Evolutionary conservation across 345 rosid species (phyloP), one percentile per base, ranked within the genome.

Genomic region (Gossypium longicalyx): DNA sequence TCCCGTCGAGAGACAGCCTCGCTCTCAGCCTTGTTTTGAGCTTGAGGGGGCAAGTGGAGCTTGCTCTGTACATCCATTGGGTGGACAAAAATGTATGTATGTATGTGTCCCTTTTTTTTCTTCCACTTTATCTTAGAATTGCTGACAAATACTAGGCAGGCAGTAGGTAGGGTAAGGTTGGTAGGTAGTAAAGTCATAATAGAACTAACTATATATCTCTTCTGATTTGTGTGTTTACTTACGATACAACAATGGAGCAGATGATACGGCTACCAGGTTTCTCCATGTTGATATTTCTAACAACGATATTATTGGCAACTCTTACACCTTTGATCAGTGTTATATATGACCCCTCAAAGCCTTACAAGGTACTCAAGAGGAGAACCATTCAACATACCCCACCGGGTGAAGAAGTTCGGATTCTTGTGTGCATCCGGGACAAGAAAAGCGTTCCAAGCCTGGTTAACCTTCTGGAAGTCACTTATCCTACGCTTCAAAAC

Each of bases 361-460:
- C 97, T 17, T 88, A 88, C 72, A 86, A 82, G 84, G 87, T 87
- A 20, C 88, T 80, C 82, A 87, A 74, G 66, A 84, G 89, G 71
- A 87, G 95, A 38, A 92, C 97, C 25, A 85, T 92, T 80, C 97
- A 92, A 12, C 91, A 94, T 79, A 85, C 86, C 8, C 78, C 91
- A 3, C 89, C 79, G 0, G 53, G 49, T 43, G 68, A 85, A 2
- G 80, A 87, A 72, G 72, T 91, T 51, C 60, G 85, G 15, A 53
- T 91, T 1, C 81, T 94, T 27, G 76, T 87, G 7, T 85, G 90
- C 47, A 73, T 89, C 47, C 78, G 84, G n/a, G 83, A 87, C 67
- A 77, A 82, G 7, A 85, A 85, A 41, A 82, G 70, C 52, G 67
- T 86, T 11, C 79, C 83, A 0, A 83, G 86, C n/a, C 76, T 92